These are phyloP conservation scores for Furcasterigmium sp. DNA, from an alignment of 2,329 filamentous ascomycete species.

Conservation along the genomic window DNA sequence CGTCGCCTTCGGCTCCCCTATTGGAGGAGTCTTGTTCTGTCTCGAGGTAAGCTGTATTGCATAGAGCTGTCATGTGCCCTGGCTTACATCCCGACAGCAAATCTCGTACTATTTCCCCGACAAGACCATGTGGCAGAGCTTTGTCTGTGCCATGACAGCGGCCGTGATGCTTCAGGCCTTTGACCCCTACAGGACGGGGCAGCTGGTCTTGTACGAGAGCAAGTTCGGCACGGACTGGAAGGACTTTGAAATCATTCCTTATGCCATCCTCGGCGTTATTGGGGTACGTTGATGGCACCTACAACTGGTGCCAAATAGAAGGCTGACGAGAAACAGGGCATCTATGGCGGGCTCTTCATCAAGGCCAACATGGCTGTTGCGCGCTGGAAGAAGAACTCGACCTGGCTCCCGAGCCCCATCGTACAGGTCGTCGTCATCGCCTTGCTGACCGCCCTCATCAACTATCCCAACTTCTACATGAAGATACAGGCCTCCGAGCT, in stretches of 20 bases:
- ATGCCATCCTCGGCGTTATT: conserved; percentile 77
- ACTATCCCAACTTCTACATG: conserved; percentile 96
- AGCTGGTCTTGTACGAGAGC: conserved; percentile 93
- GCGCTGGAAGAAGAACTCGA: conserved; percentile 65
- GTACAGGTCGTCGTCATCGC: conserved; percentile 76
- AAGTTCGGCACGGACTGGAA: conserved; percentile 91
- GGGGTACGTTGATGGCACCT: conserved; percentile 46
- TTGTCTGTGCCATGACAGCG: conserved; percentile 98
- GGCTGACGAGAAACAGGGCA: conserved; percentile 44
- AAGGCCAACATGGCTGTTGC: conserved; percentile 87
- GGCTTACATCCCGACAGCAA: conserved; percentile 45
- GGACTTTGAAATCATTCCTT: conserved; percentile 87
- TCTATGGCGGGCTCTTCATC: conserved; percentile 94
- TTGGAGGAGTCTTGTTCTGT: conserved; percentile 91
- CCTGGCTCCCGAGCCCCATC: conserved; percentile 67
- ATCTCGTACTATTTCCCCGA: conserved; percentile 97
- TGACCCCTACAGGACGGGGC: conserved; percentile 91
- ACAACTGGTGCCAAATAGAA: neutral
- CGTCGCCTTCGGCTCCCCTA: conserved; percentile 88
- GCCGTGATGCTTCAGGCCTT: conserved; percentile 88
- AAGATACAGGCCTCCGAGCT: conserved; percentile 87
- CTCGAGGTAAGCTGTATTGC: no score
- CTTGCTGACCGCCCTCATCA: conserved; percentile 78
- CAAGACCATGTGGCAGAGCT: conserved; percentile 99
- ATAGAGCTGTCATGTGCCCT: no score